phyloP scores from a whole-genome alignment of 352 stramenopile species.

The Globisporangium spiculum region DNA sequence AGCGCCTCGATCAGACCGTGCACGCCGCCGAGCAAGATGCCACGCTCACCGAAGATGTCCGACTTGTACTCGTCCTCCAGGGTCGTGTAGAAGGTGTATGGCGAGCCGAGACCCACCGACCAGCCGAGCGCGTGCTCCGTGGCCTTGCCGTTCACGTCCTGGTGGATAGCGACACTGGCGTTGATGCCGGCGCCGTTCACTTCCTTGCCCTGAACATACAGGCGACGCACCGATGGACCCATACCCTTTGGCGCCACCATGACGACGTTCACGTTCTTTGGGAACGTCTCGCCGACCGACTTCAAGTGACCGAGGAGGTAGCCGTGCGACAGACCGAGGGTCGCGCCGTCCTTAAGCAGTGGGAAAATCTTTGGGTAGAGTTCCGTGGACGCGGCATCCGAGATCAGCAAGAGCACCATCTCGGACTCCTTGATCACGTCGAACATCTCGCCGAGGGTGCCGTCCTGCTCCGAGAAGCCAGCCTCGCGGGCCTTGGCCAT shows the following conservation, averaged over 20 bases:
- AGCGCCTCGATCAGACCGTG: constrained; percentile 97
- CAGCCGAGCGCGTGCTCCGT: constrained; percentile 95
- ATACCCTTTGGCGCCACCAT: constrained; percentile 98
- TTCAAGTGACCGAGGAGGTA: constrained; percentile 97
- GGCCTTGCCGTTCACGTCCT: constrained; percentile 92
- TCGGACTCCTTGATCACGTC: constrained; percentile 95
- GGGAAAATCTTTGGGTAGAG: constrained; percentile 97
- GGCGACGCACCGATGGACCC: constrained; percentile 93
- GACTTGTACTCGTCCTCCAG: constrained; percentile 97
- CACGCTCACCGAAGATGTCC: constrained; percentile 98
- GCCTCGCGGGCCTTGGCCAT: constrained; percentile 82
- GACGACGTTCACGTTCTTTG: constrained; percentile 97
- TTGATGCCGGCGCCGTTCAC: constrained; percentile 98
- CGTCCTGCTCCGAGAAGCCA: constrained; percentile 92
- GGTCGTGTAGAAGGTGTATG: constrained; percentile 98
- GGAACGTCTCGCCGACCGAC: constrained; percentile 94
- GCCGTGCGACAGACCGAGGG: constrained; percentile 95
- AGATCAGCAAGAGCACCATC: constrained; percentile 97
- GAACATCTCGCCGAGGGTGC: constrained; percentile 96
- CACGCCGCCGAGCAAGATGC: constrained; percentile 96
- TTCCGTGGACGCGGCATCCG: constrained; percentile 93
- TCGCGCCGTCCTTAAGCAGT: constrained; percentile 94
- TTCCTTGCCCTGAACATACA: constrained; percentile 98
- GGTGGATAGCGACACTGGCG: constrained; percentile 94
- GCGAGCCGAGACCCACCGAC: constrained; percentile 95